Evolutionary conservation across 148 eudicot species (phyloP).

Genomic region (Tetragonia tetragonoides): DNA sequence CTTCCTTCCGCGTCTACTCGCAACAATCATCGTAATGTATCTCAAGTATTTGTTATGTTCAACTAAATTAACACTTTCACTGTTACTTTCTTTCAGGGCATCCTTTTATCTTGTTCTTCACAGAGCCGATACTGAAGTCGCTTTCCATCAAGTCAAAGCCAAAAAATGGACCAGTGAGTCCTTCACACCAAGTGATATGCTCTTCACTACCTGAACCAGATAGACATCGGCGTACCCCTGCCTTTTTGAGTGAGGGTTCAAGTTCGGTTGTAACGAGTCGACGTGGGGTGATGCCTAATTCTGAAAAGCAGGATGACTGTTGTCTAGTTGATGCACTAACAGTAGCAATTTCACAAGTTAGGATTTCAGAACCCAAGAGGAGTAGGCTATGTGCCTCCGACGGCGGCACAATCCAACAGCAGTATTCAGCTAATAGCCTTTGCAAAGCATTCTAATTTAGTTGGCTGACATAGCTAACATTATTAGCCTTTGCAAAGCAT

Average conservation of each 20-base stretch:
- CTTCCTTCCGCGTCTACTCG: neutral
- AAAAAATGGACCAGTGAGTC: slow-evolving; percentile 30
- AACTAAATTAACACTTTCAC: neutral
- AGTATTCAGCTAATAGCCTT: slow-evolving; percentile 58
- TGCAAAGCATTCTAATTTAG: slow-evolving; percentile 57
- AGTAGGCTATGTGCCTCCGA: slow-evolving; percentile 45
- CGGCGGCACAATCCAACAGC: slow-evolving; percentile 45
- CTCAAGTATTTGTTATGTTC: neutral
- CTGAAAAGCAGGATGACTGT: slow-evolving; percentile 47
- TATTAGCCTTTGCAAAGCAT: slow-evolving; percentile 66
- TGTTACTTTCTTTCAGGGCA: slow-evolving; percentile 46
- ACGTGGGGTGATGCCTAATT: slow-evolving; percentile 14
- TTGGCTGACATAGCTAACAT: slow-evolving; percentile 8
- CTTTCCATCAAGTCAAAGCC: slow-evolving; percentile 49
- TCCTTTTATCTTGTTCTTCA: slow-evolving; percentile 89
- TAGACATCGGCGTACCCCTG: slow-evolving; percentile 20
- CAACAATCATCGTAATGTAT: neutral
- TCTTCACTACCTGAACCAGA: slow-evolving; percentile 34
- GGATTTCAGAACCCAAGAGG: slow-evolving; percentile 62
- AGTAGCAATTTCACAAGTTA: slow-evolving; percentile 61
- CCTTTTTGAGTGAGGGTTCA: slow-evolving; percentile 22
- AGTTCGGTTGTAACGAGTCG: slow-evolving; percentile 25
- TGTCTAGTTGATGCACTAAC: slow-evolving; percentile 56
- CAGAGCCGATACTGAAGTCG: slow-evolving; percentile 53
- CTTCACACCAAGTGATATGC: slow-evolving; percentile 26